A percentile compares a stretch with the other conserved stretches of the same genome.
Conservation (phyloP, 1,139 yeast species). For the Candida sojae region DNA sequence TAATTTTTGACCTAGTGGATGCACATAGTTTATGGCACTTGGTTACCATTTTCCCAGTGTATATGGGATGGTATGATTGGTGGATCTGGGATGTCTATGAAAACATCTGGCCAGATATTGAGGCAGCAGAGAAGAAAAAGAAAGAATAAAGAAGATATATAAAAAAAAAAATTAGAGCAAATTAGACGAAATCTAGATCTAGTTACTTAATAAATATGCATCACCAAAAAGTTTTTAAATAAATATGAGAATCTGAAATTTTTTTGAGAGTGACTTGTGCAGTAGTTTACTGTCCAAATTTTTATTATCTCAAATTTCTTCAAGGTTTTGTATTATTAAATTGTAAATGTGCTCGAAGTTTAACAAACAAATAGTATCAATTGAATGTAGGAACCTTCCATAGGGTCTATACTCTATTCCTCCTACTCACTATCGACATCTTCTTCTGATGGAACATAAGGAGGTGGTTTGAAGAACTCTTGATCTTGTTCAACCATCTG, state of each 20-base stretch:
- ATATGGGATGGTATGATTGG: constrained; percentile 52
- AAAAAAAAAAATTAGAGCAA: too few species aligned
- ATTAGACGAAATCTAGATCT: neutral
- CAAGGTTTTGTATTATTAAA: too few species aligned
- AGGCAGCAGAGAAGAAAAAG: constrained; percentile 13
- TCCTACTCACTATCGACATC: constrained; percentile 17
- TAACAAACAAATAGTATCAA: too few species aligned
- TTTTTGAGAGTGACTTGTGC: too few species aligned
- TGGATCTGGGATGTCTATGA: constrained; percentile 45
- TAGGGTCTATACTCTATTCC: neutral
- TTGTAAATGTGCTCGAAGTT: too few species aligned
- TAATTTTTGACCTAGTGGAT: constrained; percentile 64
- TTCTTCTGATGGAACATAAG: constrained; percentile 44
- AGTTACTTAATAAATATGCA: too few species aligned
- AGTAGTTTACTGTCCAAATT: too few species aligned
- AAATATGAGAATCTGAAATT: too few species aligned
- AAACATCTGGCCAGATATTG: constrained; percentile 25
- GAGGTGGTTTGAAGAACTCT: constrained; percentile 68
- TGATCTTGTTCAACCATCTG: constrained; percentile 67
- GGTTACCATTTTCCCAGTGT: constrained; percentile 66
- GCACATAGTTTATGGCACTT: constrained; percentile 96
- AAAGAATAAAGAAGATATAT: constrained; percentile 7
- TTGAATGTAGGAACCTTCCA: too few species aligned
- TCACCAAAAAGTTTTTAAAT: too few species aligned
- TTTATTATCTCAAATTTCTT: too few species aligned